Conservation (phyloP, 495 filamentous ascomycete genomes). For the Aspergillus indologenus region DNA sequence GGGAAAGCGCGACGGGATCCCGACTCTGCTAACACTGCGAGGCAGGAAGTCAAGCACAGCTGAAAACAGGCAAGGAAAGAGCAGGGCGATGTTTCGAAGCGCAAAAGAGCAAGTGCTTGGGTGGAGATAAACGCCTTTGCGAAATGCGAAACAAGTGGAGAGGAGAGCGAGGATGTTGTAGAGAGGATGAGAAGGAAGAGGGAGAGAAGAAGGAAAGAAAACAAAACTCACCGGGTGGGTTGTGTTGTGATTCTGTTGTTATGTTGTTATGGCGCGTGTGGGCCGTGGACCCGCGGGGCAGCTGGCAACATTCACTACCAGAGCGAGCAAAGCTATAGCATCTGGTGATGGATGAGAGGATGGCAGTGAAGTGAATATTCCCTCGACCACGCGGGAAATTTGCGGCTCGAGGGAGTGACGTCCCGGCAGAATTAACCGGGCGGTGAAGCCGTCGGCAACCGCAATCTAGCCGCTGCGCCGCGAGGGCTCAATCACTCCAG, state of each 20-base stretch:
- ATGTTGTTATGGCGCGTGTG: conserved; percentile 11
- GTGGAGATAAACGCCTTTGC: neutral
- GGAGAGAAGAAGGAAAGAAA: neutral
- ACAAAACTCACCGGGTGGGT: conserved; percentile 3
- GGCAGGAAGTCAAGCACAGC: neutral
- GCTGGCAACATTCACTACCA: conserved; percentile 16
- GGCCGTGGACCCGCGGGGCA: neutral
- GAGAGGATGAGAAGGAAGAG: conserved; percentile 2
- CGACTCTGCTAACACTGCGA: neutral
- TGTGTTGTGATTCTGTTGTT: conserved; percentile 3
- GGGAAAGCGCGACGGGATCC: neutral
- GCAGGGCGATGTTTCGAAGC: neutral
- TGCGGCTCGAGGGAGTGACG: conserved; percentile 13
- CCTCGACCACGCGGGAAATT: conserved; percentile 8
- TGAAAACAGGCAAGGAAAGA: neutral
- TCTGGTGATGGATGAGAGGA: conserved; percentile 1
- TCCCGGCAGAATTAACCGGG: conserved; percentile 14
- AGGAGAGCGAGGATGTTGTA: neutral
- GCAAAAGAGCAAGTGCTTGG: neutral
- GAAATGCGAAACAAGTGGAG: neutral
- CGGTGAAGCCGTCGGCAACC: conserved; percentile 5
- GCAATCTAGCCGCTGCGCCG: neutral
- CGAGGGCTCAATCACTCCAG: too few species aligned
- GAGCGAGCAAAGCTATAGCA: conserved; percentile 3
- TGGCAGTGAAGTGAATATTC: conserved; percentile 1